These are phyloP conservation scores for Coemansia sp. DNA, from an alignment of 192 early-diverging fungal species.

Conservation along the genomic window DNA sequence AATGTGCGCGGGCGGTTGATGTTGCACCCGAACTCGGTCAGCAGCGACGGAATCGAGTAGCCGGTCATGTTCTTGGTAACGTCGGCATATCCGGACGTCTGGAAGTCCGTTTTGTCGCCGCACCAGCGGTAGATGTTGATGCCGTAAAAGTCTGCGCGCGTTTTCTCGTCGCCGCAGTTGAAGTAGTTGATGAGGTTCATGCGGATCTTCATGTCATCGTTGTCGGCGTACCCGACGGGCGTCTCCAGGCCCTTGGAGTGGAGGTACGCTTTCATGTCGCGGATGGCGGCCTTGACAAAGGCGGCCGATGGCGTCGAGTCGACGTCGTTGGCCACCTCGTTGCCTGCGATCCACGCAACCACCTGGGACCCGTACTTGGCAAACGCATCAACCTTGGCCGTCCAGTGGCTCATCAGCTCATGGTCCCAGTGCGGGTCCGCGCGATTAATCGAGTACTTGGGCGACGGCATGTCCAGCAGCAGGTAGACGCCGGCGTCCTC, in stretches of 20 bases:
- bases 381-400: slow-evolving; percentile 68
- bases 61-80: slow-evolving; percentile 65
- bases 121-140: slow-evolving; percentile 80
- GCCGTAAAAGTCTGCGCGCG: slow-evolving; percentile 73
- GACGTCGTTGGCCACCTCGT: slow-evolving; percentile 73
- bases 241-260: slow-evolving; percentile 55
- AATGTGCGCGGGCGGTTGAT: slow-evolving; percentile 66
- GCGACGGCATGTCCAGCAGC: slow-evolving; percentile 65
- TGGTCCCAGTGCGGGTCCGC: slow-evolving; percentile 62
- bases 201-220: slow-evolving; percentile 69
- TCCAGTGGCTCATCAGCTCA: slow-evolving; percentile 59
- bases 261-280: slow-evolving; percentile 71
- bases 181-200: slow-evolving; percentile 70
- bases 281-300: slow-evolving; percentile 66
- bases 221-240: slow-evolving; percentile 74
- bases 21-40: slow-evolving; percentile 80
- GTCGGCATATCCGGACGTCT: slow-evolving; percentile 69
- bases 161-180: slow-evolving; percentile 64
- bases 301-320: slow-evolving; percentile 65
- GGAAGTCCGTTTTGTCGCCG: slow-evolving; percentile 58
- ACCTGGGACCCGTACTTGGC: slow-evolving; percentile 62
- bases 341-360: slow-evolving; percentile 72
- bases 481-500: slow-evolving; percentile 69
- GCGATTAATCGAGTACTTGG: slow-evolving; percentile 66
- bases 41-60: slow-evolving; percentile 68